Evolutionary conservation across 225 moss, liverwort and hornwort genomes (phyloP), one percentile per base, ranked within the genome.

Genomic region (Physcomitrium patens): DNA sequence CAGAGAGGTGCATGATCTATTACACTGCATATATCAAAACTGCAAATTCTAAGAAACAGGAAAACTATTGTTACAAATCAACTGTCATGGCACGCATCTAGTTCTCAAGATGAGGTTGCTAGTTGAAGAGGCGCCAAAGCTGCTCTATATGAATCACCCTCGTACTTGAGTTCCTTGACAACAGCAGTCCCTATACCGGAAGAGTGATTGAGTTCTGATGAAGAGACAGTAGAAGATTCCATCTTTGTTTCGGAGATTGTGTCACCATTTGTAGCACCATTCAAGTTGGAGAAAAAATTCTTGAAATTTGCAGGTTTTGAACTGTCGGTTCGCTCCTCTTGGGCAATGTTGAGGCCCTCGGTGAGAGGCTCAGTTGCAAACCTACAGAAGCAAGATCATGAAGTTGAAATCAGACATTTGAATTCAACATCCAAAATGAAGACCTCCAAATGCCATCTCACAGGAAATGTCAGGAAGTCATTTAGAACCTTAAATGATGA

Each of bases 321-420:
- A 19, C 52, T 47, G 52, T 79, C 82, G 16, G 55, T 41, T 50
- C 11, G 64, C 55, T 26, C 73, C 45, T 60, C 85, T 49, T 92
- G 86, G 57, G 86, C 94, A 13, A 85, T 74, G 68, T 94, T 96
- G 31, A 94, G 89, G 10, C 88, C 85, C 76, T 92, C 92, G 16
- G 92, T 85, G 50, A 96, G 81, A 64, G 91, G 81, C 47, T 89
- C 92, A 71, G 96, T 92, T 41, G 82, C 70, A 60, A 96, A 94
- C 57, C 92, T 96, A 22, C 50, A 61, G 20, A 27, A 42, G 2
- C 65, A 50, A 43, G 0, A 19, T 18, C 23, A 27, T 54, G 12
- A 28, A 9, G n/a, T 69, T 4, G 62, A 53, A 52, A 31, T 49
- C 44, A 17, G 13, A 65, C 12, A 9, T 17, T 55, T 66, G 8